phyloP scores from a whole-genome alignment of 305 asterid species.

The Rubia tinctorum region DNA sequence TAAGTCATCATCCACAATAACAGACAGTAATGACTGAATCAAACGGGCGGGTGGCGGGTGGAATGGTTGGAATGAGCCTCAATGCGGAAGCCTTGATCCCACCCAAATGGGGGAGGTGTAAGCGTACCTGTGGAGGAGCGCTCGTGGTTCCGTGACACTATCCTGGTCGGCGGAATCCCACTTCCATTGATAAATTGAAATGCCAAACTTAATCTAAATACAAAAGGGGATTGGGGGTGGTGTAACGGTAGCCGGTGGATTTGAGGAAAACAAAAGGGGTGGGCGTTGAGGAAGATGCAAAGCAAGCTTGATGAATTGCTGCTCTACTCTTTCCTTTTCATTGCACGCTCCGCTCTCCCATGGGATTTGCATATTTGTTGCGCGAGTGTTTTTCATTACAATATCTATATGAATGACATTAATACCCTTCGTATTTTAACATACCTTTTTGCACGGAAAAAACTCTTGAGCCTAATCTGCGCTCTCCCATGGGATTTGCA shows the following conservation, averaged over 20 bases:
- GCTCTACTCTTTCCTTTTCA: too few species aligned
- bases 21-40: too few species aligned
- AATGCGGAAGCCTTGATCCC: not conserved
- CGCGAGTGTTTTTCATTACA: too few species aligned
- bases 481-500: too few species aligned
- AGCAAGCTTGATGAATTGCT: conserved; percentile 38
- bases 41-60: not conserved
- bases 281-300: not conserved
- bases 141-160: not conserved
- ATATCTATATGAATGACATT: too few species aligned
- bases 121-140: not conserved
- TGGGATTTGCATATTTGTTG: too few species aligned
- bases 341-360: too few species aligned
- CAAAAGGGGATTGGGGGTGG: not conserved
- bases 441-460: too few species aligned
- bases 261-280: too few species aligned
- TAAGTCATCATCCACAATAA: too few species aligned
- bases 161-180: not conserved
- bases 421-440: too few species aligned
- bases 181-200: not conserved
- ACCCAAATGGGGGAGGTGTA: not conserved
- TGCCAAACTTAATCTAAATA: not conserved
- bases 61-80: not conserved
- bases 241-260: not conserved
- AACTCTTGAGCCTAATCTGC: too few species aligned